phyloP scores from a whole-genome alignment of 2,329 filamentous ascomycete genomes.

The Clonostachys sp. region DNA sequence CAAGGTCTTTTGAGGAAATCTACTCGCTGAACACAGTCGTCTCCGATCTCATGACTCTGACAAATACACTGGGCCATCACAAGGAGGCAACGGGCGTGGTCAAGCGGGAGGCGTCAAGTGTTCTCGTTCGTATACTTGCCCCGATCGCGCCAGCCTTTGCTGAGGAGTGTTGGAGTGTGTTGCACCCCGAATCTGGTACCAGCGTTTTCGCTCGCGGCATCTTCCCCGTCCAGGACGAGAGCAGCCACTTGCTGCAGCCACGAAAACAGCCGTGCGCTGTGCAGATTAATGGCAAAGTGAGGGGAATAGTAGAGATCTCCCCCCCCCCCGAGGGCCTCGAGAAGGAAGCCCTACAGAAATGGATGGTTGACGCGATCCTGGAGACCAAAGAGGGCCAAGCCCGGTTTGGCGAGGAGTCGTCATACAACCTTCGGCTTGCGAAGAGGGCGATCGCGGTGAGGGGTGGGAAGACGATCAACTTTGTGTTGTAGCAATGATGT shows the following conservation, averaged over 20 bases:
- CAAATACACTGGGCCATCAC: conserved; percentile 58
- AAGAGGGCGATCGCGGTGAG: conserved; percentile 63
- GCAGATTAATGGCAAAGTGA: conserved; percentile 76
- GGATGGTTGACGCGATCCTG: conserved; percentile 58
- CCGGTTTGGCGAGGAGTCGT: conserved; percentile 44
- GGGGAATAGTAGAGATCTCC: conserved; percentile 62
- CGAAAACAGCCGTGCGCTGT: conserved; percentile 57
- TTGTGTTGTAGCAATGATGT: conserved; percentile 46
- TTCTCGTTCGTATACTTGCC: conserved; percentile 67
- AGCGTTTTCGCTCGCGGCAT: conserved; percentile 39
- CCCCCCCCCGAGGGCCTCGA: conserved; percentile 35
- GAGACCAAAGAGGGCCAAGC: conserved; percentile 54
- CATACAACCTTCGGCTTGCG: conserved; percentile 42
- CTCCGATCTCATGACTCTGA: conserved; percentile 77
- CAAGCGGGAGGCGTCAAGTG: conserved; percentile 41
- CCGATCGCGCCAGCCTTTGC: conserved; percentile 77
- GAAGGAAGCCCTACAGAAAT: conserved; percentile 45
- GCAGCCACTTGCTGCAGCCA: conserved; percentile 42
- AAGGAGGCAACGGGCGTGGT: conserved; percentile 32
- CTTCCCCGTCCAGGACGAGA: conserved; percentile 57
- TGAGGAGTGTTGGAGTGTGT: conserved; percentile 72
- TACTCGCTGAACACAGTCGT: conserved; percentile 80
- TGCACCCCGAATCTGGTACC: conserved; percentile 29
- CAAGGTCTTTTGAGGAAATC: conserved; percentile 62
- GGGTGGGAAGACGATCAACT: conserved; percentile 68